Evolutionary conservation across 2,329 filamentous ascomycete genomes (phyloP).

Genomic region (Aspergillus ibericus): DNA sequence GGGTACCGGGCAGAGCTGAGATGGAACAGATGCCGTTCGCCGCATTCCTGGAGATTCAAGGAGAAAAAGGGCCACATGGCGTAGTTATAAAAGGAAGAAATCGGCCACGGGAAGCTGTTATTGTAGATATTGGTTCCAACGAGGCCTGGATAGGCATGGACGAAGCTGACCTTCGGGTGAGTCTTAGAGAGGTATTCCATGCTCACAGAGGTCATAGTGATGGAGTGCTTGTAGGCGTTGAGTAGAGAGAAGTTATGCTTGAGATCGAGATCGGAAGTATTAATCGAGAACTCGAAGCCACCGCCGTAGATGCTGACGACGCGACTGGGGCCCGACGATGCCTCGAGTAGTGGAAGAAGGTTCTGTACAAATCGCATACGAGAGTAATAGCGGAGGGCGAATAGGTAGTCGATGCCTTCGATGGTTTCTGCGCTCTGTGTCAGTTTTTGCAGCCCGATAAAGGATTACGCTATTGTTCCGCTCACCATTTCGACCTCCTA

Average conservation of each 20-base stretch:
- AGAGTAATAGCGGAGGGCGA: constrained; percentile 29
- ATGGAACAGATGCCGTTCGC: constrained; percentile 18
- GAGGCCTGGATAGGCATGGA: constrained; percentile 51
- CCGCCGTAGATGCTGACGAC: constrained; percentile 56
- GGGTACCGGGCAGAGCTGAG: constrained; percentile 13
- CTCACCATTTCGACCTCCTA: constrained; percentile 12
- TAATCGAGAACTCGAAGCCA: constrained; percentile 52
- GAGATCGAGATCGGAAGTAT: constrained; percentile 46
- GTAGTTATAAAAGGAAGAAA: constrained; percentile 11
- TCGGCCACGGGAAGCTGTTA: constrained; percentile 8
- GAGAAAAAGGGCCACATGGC: constrained; percentile 11
- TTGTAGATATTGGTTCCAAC: constrained; percentile 47
- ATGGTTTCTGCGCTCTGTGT: constrained; percentile 21
- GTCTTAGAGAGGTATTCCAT: constrained; percentile 51
- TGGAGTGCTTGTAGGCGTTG: constrained; percentile 40
- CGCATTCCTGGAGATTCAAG: constrained; percentile 9
- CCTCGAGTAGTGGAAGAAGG: constrained; percentile 26
- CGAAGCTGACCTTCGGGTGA: constrained; percentile 50
- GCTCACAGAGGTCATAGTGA: constrained; percentile 52
- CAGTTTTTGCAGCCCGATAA: background rate
- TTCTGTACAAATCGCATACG: constrained; percentile 34
- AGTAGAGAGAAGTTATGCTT: constrained; percentile 24
- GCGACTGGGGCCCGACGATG: constrained; percentile 44
- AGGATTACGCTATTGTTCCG: background rate
- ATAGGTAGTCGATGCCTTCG: constrained; percentile 29